phyloP scores from a whole-genome alignment of 257 asterid genomes.

The Misopates orontium region DNA sequence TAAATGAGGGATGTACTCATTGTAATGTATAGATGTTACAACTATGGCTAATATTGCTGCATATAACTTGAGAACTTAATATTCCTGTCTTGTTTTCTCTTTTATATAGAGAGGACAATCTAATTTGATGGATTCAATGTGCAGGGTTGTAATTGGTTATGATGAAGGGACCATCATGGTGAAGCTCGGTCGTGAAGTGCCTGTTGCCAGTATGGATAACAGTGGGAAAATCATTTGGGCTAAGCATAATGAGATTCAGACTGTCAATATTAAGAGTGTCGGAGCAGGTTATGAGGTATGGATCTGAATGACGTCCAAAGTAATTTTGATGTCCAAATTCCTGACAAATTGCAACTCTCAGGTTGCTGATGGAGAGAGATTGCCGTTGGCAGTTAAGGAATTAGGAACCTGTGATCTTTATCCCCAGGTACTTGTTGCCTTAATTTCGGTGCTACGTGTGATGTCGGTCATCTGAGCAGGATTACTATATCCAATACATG shows the following conservation, averaged over 20 bases:
- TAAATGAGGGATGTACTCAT: constrained; percentile 14
- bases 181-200: constrained; percentile 95
- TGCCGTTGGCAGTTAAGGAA: constrained; percentile 94
- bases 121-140: constrained; percentile 29
- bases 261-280: constrained; percentile 92
- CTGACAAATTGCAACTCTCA: constrained; percentile 40
- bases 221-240: constrained; percentile 99
- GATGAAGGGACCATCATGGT: constrained; percentile 99
- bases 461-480: neutral
- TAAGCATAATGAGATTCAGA: constrained; percentile 95
- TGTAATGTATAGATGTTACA: neutral
- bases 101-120: constrained; percentile 26
- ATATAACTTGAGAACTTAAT: constrained; percentile 12
- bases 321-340: constrained; percentile 13
- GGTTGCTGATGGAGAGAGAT: constrained; percentile 97
- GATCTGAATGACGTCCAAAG: constrained; percentile 11
- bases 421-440: constrained; percentile 72
- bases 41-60: neutral
- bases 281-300: constrained; percentile 93
- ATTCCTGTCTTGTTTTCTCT: constrained; percentile 7
- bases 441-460: constrained; percentile 22
- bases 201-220: constrained; percentile 96
- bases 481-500: neutral
- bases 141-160: constrained; percentile 93
- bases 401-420: constrained; percentile 97